These are phyloP conservation scores for Psilocybe cubensis DNA, from an alignment of 768 basidiomycete species.

Conservation along the genomic window DNA sequence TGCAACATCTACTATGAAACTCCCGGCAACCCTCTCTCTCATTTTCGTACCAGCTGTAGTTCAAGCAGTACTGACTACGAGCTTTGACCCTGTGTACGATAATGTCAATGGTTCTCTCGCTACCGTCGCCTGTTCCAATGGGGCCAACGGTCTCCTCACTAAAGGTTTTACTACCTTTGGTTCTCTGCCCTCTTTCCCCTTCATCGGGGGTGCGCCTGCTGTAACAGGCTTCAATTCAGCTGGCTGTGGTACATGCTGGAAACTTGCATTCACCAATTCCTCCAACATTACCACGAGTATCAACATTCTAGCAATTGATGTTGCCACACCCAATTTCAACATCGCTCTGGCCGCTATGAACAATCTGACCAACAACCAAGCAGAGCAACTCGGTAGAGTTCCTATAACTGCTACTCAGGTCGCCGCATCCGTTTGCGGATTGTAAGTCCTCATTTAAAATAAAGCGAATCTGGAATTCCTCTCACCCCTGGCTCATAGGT, in stretches of 20 bases:
- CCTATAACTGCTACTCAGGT: slow-evolving; percentile 47
- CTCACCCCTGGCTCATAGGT: no score
- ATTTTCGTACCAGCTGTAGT: slow-evolving; percentile 23
- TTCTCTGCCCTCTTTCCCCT: slow-evolving; percentile 58
- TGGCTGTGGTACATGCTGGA: slow-evolving; percentile 65
- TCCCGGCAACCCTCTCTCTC: slow-evolving; percentile 26
- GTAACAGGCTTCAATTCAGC: slow-evolving; percentile 54
- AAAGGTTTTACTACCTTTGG: slow-evolving; percentile 51
- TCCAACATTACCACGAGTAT: slow-evolving; percentile 37
- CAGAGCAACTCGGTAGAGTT: slow-evolving; percentile 50
- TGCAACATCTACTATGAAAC: slow-evolving; percentile 40
- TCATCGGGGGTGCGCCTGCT: slow-evolving; percentile 58
- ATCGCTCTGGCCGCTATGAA: slow-evolving; percentile 58
- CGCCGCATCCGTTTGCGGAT: slow-evolving; percentile 50
- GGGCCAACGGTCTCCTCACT: slow-evolving; percentile 51
- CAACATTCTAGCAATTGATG: slow-evolving; percentile 57
- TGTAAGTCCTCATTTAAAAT: no score
- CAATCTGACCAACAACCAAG: slow-evolving; percentile 50
- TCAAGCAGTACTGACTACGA: slow-evolving; percentile 29
- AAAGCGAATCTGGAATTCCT: no score
- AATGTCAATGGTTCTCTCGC: slow-evolving; percentile 38
- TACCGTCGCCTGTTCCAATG: slow-evolving; percentile 50
- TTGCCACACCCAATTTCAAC: slow-evolving; percentile 47
- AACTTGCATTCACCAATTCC: slow-evolving; percentile 47
- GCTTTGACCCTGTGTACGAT: slow-evolving; percentile 59